phyloP scores from a whole-genome alignment of 163 green algal genomes.

The Chloroidium sp. region DNA sequence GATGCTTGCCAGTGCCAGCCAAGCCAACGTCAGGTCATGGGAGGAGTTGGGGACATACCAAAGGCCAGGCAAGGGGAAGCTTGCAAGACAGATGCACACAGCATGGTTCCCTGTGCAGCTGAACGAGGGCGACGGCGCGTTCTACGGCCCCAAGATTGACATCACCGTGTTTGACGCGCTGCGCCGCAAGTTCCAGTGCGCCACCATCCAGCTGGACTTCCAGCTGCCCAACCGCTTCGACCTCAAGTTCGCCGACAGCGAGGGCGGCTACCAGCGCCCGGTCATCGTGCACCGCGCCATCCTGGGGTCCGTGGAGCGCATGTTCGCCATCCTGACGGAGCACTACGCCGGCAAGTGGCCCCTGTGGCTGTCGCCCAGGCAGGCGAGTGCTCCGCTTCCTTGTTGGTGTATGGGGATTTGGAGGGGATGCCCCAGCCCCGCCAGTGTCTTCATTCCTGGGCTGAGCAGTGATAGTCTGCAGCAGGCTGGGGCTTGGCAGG shows the following conservation, averaged over 20 bases:
- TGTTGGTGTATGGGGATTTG: too few species aligned
- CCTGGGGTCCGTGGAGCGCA: constrained; percentile 92
- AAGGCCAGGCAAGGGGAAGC: too few species aligned
- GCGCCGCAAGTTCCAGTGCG: constrained; percentile 94
- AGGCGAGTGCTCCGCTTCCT: constrained; percentile 37
- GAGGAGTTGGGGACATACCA: too few species aligned
- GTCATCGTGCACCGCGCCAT: constrained; percentile 96
- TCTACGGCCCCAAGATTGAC: constrained; percentile 99
- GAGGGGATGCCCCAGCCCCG: too few species aligned
- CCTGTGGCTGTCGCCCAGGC: constrained; percentile 89
- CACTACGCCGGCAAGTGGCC: constrained; percentile 97
- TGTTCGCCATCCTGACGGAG: constrained; percentile 98
- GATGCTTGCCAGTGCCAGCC: too few species aligned
- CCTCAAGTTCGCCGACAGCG: constrained; percentile 54
- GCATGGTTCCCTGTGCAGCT: constrained; percentile 26
- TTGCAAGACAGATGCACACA: neutral
- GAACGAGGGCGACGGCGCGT: constrained; percentile 86
- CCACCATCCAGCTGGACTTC: constrained; percentile 98
- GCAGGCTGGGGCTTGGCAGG: too few species aligned
- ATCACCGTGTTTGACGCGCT: constrained; percentile 96
- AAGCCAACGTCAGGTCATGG: too few species aligned
- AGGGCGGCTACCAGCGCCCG: constrained; percentile 45
- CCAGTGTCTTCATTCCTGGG: too few species aligned
- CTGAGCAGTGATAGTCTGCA: too few species aligned
- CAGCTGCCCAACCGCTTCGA: constrained; percentile 85